Evolutionary conservation across 2,329 filamentous ascomycete genomes (phyloP).

Genomic region (Aspergillus clavatus): DNA sequence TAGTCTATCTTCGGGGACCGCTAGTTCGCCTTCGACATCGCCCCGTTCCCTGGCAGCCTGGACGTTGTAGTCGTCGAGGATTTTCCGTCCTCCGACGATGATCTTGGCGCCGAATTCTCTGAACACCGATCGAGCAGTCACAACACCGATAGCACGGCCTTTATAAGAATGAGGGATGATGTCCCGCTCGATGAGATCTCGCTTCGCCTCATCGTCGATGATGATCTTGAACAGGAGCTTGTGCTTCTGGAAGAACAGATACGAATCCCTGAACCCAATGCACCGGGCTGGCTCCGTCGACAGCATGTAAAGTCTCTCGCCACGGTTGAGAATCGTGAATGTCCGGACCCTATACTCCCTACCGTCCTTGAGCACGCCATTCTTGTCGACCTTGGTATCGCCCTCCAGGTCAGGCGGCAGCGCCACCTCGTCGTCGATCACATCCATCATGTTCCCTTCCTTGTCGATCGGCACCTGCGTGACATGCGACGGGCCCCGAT

Average conservation of each 20-base stretch:
- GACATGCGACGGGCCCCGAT: slow-evolving; percentile 69
- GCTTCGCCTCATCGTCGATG: slow-evolving; percentile 94
- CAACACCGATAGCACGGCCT: slow-evolving; percentile 91
- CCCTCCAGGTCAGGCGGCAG: slow-evolving; percentile 83
- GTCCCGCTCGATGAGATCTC: slow-evolving; percentile 88
- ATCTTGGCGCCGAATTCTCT: slow-evolving; percentile 94
- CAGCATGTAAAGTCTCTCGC: slow-evolving; percentile 89
- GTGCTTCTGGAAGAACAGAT: slow-evolving; percentile 98
- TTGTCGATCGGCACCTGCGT: slow-evolving; percentile 86
- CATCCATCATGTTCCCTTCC: slow-evolving; percentile 85
- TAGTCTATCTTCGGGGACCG: slow-evolving; percentile 80
- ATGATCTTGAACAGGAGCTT: slow-evolving; percentile 96
- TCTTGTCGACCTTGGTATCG: slow-evolving; percentile 87
- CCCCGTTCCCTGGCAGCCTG: slow-evolving; percentile 69
- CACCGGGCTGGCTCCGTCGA: slow-evolving; percentile 96
- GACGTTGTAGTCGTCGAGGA: slow-evolving; percentile 87
- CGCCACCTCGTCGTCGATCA: slow-evolving; percentile 85
- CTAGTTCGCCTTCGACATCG: slow-evolving; percentile 79
- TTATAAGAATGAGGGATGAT: slow-evolving; percentile 99
- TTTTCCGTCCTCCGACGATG: slow-evolving; percentile 79
- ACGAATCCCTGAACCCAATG: slow-evolving; percentile 95
- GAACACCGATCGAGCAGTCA: slow-evolving; percentile 93
- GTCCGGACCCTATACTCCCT: slow-evolving; percentile 93
- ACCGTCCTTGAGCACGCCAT: slow-evolving; percentile 74
- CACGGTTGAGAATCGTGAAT: slow-evolving; percentile 82